Evolutionary conservation across 2,329 filamentous ascomycete species (phyloP), one percentile per base, ranked within the genome.

Genomic region (Phyllosticta paracitricarpa): DNA sequence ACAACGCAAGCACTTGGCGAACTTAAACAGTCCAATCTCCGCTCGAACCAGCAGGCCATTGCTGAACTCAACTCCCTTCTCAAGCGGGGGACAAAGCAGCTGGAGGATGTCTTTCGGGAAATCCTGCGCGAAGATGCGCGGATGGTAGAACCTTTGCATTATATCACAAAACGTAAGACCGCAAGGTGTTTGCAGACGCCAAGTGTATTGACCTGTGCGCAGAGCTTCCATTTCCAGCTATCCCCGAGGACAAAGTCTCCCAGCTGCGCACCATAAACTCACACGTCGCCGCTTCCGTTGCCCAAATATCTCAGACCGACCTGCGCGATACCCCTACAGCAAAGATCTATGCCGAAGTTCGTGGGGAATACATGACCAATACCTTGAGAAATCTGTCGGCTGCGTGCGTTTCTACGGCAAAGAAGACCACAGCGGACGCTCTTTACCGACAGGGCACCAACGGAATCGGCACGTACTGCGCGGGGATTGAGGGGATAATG

Each of bases 381-480:
- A 92, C 89, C 9, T 75, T 99, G 65, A 86, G 89, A 63, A 97
- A 96, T 71, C 80, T 97, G 54, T 89, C 94, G 2, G 86, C 89
- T 51, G 93, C 93, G 17, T 95, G 91, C 33, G 71, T 80, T 79
- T 95, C 72, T 87, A 91, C 78, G 87, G 91, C 56, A 82, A 89
- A 74, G 24, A 91, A 89, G 75, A 86, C 86, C 59, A 78, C 80
- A 14, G 82, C 87, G 1, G 90, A 93, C 71, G 89, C 89, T 2
- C 84, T 95, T 9, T 99, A 99, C 73, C 86, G 87, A 63, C 83
- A 89, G 63, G 93, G 92, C 14, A 94, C 89, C 24, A 97, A 94
- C 73, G 93, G 91, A 4, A 95, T 99, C 63, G 87, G 88, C 2
- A 91, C 88, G 40, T 99, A 99, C 71, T 89, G 91, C 0, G 86